Evolutionary conservation across 768 basidiomycete genomes (phyloP).

Genomic region (Mycena albidolilacea): DNA sequence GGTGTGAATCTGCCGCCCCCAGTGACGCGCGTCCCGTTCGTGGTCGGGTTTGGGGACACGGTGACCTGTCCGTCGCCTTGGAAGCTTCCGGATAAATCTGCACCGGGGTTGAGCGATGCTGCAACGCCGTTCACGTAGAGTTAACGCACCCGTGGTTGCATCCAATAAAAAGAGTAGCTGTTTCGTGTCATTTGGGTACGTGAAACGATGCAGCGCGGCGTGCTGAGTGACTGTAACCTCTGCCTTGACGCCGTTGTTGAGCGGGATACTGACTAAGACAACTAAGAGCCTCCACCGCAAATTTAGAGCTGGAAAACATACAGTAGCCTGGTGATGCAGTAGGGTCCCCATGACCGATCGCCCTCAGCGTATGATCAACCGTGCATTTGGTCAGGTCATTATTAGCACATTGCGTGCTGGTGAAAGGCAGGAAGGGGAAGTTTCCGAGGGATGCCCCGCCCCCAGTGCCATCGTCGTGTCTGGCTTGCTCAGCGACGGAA

Average conservation of each 20-base stretch:
- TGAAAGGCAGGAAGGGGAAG: slow-evolving; percentile 32
- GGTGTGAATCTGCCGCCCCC: slow-evolving; percentile 27
- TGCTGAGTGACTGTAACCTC: slow-evolving; percentile 63
- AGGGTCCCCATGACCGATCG: slow-evolving; percentile 32
- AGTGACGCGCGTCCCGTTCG: slow-evolving; percentile 31
- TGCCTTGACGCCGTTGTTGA: slow-evolving; percentile 59
- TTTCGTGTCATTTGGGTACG: slow-evolving; percentile 55
- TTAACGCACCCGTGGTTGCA: slow-evolving; percentile 27
- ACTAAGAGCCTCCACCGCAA: not conserved
- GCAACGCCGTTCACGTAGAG: not conserved
- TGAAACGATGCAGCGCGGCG: slow-evolving; percentile 60
- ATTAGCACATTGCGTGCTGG: slow-evolving; percentile 21
- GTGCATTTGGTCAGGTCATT: slow-evolving; percentile 36
- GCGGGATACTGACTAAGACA: slow-evolving; percentile 40
- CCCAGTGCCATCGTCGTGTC: slow-evolving; percentile 35
- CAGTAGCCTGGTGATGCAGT: slow-evolving; percentile 39
- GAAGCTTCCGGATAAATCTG: slow-evolving; percentile 37
- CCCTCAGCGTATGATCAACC: slow-evolving; percentile 12
- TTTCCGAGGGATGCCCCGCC: slow-evolving; percentile 34
- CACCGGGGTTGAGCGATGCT: not conserved
- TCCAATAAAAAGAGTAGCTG: slow-evolving; percentile 42
- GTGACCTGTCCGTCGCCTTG: slow-evolving; percentile 20
- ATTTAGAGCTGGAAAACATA: slow-evolving; percentile 2
- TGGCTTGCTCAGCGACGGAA: slow-evolving; percentile 12
- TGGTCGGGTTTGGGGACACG: slow-evolving; percentile 26